Base-by-base conservation (phyloP, 2,329 filamentous ascomycete genomes). In the Epichloe amarillans region DNA sequence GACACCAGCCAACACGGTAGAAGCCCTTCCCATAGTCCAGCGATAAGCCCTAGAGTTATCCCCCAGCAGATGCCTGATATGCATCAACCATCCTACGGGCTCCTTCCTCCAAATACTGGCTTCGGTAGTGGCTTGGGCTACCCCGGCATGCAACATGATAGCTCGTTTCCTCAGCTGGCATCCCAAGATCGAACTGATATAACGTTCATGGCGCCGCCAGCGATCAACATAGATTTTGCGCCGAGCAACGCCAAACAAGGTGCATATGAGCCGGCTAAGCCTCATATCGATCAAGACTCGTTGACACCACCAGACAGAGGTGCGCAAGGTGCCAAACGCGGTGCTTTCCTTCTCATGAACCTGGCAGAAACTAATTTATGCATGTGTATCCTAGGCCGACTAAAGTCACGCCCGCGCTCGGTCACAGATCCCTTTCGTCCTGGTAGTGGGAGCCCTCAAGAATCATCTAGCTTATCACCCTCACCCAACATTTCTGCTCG, bases 151-250 rank as follows among this genome's bases (percentile, higher is more conserved):
- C 68, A 62, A 53, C 67, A 55, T 30, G 62, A 61, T 3, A 76
- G 81, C 57, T 69, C 75, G 7, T 82, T 81, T 57, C 74, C 77
- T 5, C 64, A 70, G 33, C 65, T 80, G 17, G 69, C 72, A 50
- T 69, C 72, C 23, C 64, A 66, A n/a, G 67, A 65, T 26, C 68
- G 68, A 23, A 64, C 68, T 33, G 85, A 90, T 52, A 77, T 86
- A 63, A 79, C 80, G 5, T 82, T 86, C 57, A 93, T 95, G 83
- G 85, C 84, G 3, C 87, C 90, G n/a, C 90, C 90, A 0, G 87
- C 90, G 48, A 96, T 96, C 67, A 95, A 93, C 62, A 93, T 96
- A 59, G 87, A 95, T 63, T 89, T 88, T 65, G 90, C 89, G 15
- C 90, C 90, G 23, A 83, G 83, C 79, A 85, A 49, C 72, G 77